Base-by-base conservation (phyloP, 352 stramenopile species). In the Pseudoperonospora humuli region DNA sequence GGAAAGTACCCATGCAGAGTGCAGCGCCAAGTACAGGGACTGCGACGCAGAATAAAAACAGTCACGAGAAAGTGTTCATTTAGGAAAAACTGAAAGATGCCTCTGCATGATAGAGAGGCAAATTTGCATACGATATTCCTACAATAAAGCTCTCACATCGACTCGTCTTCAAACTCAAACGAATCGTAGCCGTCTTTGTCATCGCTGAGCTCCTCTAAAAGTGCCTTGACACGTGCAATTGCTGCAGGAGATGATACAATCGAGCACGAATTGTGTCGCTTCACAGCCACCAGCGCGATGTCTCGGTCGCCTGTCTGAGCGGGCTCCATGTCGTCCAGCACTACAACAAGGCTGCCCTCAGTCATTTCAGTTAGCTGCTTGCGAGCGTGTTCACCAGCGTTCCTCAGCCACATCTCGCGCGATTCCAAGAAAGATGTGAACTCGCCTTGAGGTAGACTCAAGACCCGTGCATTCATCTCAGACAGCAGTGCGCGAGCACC, bases 311-410 rank as follows among this genome's bases (percentile, higher is more conserved):
- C 67, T 3, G 78, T 90, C 44, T 90, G 78, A 2, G 81, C 60
- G 2, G 78, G 78, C 50, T 90, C 75, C 70, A 84, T 86, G 45
- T 90, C 78, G 55, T 90, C 75, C 31, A 90, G 52, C n/a, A 67
- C 65, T 13, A 90, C 63, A 9, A 70, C 64, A 26, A 90, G 40
- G 37, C 66, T 84, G 9, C 78, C 78, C 17, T 90, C 75, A 1
- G 42, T 45, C 50, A 84, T 76, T 15, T 73, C 51, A 9, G 51
- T 39, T 29, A 90, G 50, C 29, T 74, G 62, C 3, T 67, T 51
- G 21, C 68, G 58, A 14, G 72, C 71, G n/a, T 61, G 33, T 3
- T 83, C 63, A 8, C 70, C 76, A n/a, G 74, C 69, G 54, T 87
- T 68, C 57, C 84, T 81, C 26, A 90, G 47, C 78, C 78, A 90